phyloP scores from a whole-genome alignment of 1,139 yeast species.

The Debaryomyces singareniensis region DNA sequence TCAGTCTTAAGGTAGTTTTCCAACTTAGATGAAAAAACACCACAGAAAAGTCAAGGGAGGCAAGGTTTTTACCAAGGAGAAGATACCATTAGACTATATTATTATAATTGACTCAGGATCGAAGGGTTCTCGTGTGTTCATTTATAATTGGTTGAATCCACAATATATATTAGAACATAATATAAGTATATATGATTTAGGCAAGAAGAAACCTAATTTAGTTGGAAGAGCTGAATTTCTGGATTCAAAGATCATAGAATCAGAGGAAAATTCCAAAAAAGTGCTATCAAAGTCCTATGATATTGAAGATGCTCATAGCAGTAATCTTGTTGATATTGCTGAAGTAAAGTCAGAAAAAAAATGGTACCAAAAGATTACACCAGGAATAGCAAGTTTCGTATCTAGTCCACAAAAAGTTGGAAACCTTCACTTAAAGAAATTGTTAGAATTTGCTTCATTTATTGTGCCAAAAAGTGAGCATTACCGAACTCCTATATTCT shows the following conservation, averaged over 20 bases:
- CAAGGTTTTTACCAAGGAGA: constrained; percentile 22
- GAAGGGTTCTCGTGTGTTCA: constrained; percentile 69
- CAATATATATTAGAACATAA: constrained; percentile 22
- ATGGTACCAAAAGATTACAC: constrained; percentile 59
- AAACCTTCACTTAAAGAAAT: constrained; percentile 47
- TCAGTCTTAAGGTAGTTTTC: too few species aligned
- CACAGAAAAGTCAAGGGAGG: constrained; percentile 1
- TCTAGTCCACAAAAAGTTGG: constrained; percentile 49
- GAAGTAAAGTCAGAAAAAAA: constrained; percentile 36
- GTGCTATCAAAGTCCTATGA: constrained; percentile 1
- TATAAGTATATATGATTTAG: constrained; percentile 9
- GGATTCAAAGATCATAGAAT: constrained; percentile 6
- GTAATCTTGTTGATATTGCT: constrained; percentile 25
- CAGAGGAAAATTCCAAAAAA: constrained; percentile 3
- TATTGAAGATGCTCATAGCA: neutral
- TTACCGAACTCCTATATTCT: constrained; percentile 65
- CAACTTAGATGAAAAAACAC: too few species aligned
- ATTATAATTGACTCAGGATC: constrained; percentile 81
- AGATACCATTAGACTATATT: constrained; percentile 57
- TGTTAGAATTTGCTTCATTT: constrained; percentile 49
- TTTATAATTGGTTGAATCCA: constrained; percentile 64
- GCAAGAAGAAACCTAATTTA: constrained; percentile 9
- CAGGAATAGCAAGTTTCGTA: constrained; percentile 59
- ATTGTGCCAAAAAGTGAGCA: constrained; percentile 66
- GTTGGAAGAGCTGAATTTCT: constrained; percentile 10